These are phyloP conservation scores for Tremellales sp. DNA, from an alignment of 1,284 basidiomycete species.

Conservation along the genomic window DNA sequence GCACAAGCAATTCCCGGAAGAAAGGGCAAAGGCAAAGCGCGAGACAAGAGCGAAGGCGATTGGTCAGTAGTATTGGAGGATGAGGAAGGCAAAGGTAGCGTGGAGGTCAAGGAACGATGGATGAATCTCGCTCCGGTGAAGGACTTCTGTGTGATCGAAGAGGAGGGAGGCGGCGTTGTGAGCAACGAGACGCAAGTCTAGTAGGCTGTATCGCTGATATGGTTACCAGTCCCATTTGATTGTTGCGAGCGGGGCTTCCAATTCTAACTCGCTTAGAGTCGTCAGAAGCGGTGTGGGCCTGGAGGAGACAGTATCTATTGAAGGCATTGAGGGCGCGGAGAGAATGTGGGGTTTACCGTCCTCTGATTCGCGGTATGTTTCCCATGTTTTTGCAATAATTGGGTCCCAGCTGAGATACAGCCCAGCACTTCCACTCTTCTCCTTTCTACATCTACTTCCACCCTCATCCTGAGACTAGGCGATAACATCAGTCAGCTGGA, in stretches of 20 bases:
- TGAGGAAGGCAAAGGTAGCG: conserved; percentile 23
- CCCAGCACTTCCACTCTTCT: conserved; percentile 17
- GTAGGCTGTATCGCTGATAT: neutral
- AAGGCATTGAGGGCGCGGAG: conserved; percentile 60
- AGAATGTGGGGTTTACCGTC: conserved; percentile 63
- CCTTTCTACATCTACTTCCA: conserved; percentile 20
- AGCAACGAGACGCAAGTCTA: conserved; percentile 22
- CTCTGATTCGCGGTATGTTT: conserved; percentile 6
- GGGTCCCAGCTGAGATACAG: neutral
- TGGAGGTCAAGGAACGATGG: conserved; percentile 62
- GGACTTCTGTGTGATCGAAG: conserved; percentile 74
- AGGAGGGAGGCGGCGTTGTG: conserved; percentile 71
- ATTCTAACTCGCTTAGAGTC: conserved; percentile 73
- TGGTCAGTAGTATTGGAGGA: conserved; percentile 32
- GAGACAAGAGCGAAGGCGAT: conserved; percentile 52
- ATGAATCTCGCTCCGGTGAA: conserved; percentile 83
- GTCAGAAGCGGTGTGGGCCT: conserved; percentile 84
- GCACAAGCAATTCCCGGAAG: conserved; percentile 47
- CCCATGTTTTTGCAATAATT: neutral
- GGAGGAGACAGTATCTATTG: conserved; percentile 60
- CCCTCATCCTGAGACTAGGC: conserved; percentile 42
- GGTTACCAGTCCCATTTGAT: conserved; percentile 66
- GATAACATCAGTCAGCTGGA: conserved; percentile 42
- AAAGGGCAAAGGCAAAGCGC: conserved; percentile 35
- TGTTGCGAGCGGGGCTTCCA: conserved; percentile 81